Conservation (phyloP, 257 asterid species). For the Penstemon eatonii region DNA sequence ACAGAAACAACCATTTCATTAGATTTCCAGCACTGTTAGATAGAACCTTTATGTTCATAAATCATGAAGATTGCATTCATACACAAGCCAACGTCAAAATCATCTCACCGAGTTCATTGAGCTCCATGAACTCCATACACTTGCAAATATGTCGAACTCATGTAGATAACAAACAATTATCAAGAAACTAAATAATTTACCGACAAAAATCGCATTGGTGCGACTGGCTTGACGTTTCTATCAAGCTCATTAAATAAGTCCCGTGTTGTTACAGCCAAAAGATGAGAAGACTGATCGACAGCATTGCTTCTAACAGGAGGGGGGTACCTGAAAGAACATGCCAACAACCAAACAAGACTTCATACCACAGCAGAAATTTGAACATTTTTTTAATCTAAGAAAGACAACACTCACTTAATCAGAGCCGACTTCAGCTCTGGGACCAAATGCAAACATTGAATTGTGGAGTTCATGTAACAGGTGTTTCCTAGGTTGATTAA, state of each 20-base stretch:
- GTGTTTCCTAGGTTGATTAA: constrained; percentile 90
- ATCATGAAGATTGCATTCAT: not conserved
- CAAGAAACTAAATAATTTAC: constrained; percentile 43
- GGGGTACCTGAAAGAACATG: constrained; percentile 61
- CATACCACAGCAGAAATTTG: constrained; percentile 15
- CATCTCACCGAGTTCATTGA: not conserved
- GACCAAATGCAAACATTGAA: constrained; percentile 94
- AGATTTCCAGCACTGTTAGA: not conserved
- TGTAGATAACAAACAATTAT: constrained; percentile 3
- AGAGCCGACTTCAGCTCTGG: constrained; percentile 93
- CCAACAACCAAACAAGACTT: constrained; percentile 20
- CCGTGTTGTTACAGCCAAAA: constrained; percentile 81
- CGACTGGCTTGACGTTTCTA: constrained; percentile 87
- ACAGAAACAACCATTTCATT: not conserved
- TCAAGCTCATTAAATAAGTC: constrained; percentile 87
- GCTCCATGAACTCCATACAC: constrained; percentile 18
- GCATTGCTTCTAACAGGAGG: constrained; percentile 61
- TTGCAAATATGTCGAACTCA: constrained; percentile 17
- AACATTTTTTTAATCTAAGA: constrained; percentile 14
- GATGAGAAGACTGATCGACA: constrained; percentile 84
- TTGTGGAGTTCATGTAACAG: constrained; percentile 97
- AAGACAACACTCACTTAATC: constrained; percentile 53
- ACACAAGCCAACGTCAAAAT: constrained; percentile 5
- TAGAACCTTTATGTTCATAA: not conserved
- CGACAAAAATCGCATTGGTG: constrained; percentile 90